Evolutionary conservation across 2,329 filamentous ascomycete genomes (phyloP).

Genomic region (Ascochyta rabiei): DNA sequence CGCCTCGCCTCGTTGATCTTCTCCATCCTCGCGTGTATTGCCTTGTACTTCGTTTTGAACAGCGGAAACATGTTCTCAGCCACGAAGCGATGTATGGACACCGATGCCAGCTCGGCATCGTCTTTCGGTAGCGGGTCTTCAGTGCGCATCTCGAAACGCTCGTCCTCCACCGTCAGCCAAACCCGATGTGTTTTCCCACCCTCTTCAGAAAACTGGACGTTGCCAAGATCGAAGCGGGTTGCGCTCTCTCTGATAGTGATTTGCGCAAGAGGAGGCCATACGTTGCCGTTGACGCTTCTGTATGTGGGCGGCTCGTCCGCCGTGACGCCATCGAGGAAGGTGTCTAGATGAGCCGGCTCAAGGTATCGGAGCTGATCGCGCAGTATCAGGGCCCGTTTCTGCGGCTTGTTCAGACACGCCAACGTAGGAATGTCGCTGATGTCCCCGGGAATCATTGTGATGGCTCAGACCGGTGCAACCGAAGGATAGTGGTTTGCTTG

Average conservation of each 20-base stretch:
- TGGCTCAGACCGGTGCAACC: background rate
- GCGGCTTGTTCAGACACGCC: conserved; percentile 31
- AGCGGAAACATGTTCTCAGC: conserved; percentile 28
- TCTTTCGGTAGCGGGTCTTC: conserved; percentile 25
- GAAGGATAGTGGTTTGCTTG: background rate
- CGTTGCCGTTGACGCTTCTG: conserved; percentile 24
- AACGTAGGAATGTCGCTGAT: conserved; percentile 26
- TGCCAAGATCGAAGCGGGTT: conserved; percentile 36
- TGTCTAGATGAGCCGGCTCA: conserved; percentile 32
- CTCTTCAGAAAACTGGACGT: conserved; percentile 32
- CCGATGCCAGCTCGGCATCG: conserved; percentile 21
- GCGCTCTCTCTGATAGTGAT: conserved; percentile 32
- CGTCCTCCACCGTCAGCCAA: conserved; percentile 26
- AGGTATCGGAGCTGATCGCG: conserved; percentile 37
- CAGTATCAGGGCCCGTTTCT: conserved; percentile 36
- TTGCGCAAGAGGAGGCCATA: conserved; percentile 28
- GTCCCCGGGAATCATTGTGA: conserved; percentile 1
- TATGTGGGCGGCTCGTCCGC: conserved; percentile 41
- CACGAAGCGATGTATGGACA: conserved; percentile 34
- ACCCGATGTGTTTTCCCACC: conserved; percentile 18
- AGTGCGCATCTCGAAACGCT: conserved; percentile 27
- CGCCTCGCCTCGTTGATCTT: conserved; percentile 33
- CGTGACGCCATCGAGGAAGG: conserved; percentile 32
- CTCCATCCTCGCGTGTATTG: conserved; percentile 25
- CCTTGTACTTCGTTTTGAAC: conserved; percentile 36